Evolutionary conservation across 352 stramenopile genomes (phyloP), one percentile per base, ranked within the genome.

Genomic region (Phytophthora sojae): DNA sequence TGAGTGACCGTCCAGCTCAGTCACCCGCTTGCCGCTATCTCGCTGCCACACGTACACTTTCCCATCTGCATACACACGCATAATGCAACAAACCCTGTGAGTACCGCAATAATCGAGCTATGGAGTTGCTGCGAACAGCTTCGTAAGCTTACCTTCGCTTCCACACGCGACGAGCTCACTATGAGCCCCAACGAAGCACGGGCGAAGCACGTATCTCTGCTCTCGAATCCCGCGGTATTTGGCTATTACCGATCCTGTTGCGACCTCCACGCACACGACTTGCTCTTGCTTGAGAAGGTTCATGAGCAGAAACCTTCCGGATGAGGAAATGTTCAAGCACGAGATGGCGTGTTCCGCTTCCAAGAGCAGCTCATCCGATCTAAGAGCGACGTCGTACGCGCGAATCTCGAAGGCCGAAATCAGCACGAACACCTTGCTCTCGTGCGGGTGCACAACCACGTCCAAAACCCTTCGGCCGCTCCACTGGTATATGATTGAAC

Each of bases 221-320:
- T 91, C 82, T 3, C 69, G 76, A 52, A 92, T 77, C 3, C 88
- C 86, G n/a, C 61, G 63, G 30, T 89, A 90, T 7, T 79, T 85
- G 2, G 81, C 76, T 15, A 85, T 50, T 29, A 91, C 67, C 4
- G 75, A 75, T 21, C 85, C 73, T 0, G 77, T 77, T 1, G 73
- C 59, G 29, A 90, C 67, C 25, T 88, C 77, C 19, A 93, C 65
- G 21, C 85, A 91, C 29, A 67, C 72, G 2, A 93, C 77, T 54
- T 90, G 74, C 57, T 94, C 76, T 49, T 83, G 65, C 23, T 87
- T 76, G n/a, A 95, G 74, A 32, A 86, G 80, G 54, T 88, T 92
- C 17, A 92, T 53, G 2, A 94, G 64, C 8, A 95, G 62, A 29
- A 80, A 91, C 17, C 79, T 77, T 0, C 79, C 80, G 9, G 42